Evolutionary conservation across 306 rosid genomes (phyloP).

Genomic region (Neltuma alba): DNA sequence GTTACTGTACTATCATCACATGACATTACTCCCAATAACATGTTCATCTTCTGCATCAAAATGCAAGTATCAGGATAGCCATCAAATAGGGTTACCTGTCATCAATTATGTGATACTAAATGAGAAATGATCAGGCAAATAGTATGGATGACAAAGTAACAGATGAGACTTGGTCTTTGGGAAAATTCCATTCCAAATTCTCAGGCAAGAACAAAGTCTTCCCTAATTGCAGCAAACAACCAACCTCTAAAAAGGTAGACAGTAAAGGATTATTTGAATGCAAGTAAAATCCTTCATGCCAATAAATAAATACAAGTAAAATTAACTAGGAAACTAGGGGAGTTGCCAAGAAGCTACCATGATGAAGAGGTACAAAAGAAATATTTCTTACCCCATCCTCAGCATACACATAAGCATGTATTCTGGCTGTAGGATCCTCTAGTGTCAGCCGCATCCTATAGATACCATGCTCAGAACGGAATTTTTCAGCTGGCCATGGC

Average conservation of each 20-base stretch:
- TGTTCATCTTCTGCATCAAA: conserved; percentile 47
- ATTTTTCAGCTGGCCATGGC: conserved; percentile 51
- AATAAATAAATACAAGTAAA: too few species aligned
- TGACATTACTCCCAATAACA: conserved; percentile 52
- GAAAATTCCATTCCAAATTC: neutral
- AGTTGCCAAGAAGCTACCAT: conserved; percentile 15
- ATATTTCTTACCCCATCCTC: conserved; percentile 68
- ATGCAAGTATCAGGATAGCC: conserved; percentile 41
- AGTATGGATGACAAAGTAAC: neutral
- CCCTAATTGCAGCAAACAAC: neutral
- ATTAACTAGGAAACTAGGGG: neutral
- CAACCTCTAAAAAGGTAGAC: neutral
- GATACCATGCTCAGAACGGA: conserved; percentile 37
- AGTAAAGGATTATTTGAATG: neutral
- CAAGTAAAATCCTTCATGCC: neutral
- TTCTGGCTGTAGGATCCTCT: conserved; percentile 83
- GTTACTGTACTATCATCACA: conserved; percentile 1
- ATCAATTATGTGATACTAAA: conserved; percentile 10
- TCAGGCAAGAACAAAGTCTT: neutral
- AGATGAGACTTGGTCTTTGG: neutral
- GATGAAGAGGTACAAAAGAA: neutral
- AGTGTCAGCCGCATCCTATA: conserved; percentile 58
- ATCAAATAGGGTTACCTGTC: conserved; percentile 56
- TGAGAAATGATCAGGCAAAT: neutral
- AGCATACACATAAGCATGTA: conserved; percentile 64